Conservation (phyloP, 2,329 filamentous ascomycete species). For the Dactylonectria estremocensis region DNA sequence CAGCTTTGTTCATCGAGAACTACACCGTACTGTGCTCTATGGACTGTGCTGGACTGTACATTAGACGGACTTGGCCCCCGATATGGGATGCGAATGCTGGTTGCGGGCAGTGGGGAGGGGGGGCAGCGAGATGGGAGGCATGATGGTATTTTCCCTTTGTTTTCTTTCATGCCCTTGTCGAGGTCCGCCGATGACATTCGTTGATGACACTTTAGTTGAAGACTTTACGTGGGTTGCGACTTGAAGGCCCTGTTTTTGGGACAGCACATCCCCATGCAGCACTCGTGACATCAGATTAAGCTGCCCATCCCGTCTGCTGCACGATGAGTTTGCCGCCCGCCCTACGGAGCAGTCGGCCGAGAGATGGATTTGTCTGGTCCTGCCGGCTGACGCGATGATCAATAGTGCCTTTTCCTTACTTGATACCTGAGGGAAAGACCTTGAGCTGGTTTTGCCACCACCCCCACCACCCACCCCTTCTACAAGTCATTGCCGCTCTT, state of each 20-base stretch:
- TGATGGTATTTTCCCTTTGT: no score
- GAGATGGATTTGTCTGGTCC: constrained; percentile 1
- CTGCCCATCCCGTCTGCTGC: neutral
- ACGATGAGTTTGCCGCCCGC: no score
- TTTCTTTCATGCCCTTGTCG: neutral
- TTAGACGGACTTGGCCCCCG: neutral
- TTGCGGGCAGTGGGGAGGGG: neutral
- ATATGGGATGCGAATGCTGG: neutral
- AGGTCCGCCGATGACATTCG: neutral
- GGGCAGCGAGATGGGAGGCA: no score
- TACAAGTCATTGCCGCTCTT: no score
- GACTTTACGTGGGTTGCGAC: no score
- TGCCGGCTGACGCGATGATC: no score
- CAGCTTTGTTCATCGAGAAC: no score
- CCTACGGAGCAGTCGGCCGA: neutral
- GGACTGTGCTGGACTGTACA: neutral
- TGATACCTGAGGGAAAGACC: neutral
- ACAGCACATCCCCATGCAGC: neutral
- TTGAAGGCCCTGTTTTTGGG: neutral
- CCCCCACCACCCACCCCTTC: constrained; percentile 1
- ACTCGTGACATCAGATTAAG: constrained; percentile 1
- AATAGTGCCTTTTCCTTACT: neutral
- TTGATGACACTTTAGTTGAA: no score
- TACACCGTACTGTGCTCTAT: no score
- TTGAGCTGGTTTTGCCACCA: constrained; percentile 6